Conservation (phyloP, 352 stramenopile genomes). For the Phytophthora cactorum region DNA sequence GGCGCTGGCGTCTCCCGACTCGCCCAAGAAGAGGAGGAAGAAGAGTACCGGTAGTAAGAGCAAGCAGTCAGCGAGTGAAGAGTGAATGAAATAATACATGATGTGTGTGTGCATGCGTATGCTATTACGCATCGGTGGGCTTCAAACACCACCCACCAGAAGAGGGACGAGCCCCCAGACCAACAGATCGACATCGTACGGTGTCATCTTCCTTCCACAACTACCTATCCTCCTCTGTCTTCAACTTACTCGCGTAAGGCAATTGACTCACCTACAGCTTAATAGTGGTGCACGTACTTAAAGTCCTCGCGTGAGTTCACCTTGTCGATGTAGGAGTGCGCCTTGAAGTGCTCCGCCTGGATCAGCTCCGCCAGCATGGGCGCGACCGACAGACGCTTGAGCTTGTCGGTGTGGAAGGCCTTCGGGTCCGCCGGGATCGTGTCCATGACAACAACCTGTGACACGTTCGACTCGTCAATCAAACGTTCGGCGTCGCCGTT, state of each 20-base stretch:
- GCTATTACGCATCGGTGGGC: slow-evolving; percentile 30
- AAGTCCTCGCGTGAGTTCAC: slow-evolving; percentile 86
- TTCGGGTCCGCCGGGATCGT: slow-evolving; percentile 78
- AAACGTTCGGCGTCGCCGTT: slow-evolving; percentile 85
- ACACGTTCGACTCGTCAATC: slow-evolving; percentile 84
- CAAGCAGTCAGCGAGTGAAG: slow-evolving; percentile 37
- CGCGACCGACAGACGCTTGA: slow-evolving; percentile 89
- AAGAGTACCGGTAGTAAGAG: slow-evolving; percentile 19
- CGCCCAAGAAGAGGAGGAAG: slow-evolving; percentile 33
- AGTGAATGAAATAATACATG: slow-evolving; percentile 42
- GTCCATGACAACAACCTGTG: slow-evolving; percentile 91
- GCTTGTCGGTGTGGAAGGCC: slow-evolving; percentile 78
- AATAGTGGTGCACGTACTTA: slow-evolving; percentile 88
- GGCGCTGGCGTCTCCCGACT: slow-evolving; percentile 24
- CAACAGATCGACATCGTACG: slow-evolving; percentile 23
- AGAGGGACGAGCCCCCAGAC: slow-evolving; percentile 7
- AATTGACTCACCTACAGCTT: slow-evolving; percentile 30
- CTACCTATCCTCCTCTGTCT: slow-evolving; percentile 24
- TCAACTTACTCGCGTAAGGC: background rate
- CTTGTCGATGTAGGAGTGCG: slow-evolving; percentile 90
- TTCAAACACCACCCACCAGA: slow-evolving; percentile 19
- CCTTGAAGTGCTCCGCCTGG: slow-evolving; percentile 91
- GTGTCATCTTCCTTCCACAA: slow-evolving; percentile 24
- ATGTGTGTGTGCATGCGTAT: slow-evolving; percentile 31
- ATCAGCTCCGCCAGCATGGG: slow-evolving; percentile 92